These are phyloP conservation scores for Botryotinia convoluta DNA, from an alignment of 2,329 filamentous ascomycete genomes.

Conservation along the genomic window DNA sequence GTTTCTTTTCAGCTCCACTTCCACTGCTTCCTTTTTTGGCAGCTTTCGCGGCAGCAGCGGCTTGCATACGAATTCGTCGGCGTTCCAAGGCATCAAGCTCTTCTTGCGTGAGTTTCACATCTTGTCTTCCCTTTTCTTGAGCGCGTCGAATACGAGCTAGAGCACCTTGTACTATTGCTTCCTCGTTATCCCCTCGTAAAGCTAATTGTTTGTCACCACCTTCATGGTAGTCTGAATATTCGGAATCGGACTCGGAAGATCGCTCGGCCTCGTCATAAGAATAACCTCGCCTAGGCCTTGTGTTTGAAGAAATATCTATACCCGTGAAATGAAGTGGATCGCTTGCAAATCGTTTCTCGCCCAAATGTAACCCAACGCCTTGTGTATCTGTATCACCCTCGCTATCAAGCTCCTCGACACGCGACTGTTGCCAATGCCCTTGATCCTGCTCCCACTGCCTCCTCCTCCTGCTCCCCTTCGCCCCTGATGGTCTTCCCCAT, in stretches of 20 bases:
- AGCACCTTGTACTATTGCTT: constrained; percentile 73
- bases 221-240: constrained; percentile 52
- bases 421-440: constrained; percentile 49
- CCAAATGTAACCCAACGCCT: constrained; percentile 50
- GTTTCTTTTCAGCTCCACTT: constrained; percentile 33
- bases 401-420: constrained; percentile 65
- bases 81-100: constrained; percentile 80
- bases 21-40: constrained; percentile 30
- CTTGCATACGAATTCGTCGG: constrained; percentile 55
- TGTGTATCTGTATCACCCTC: constrained; percentile 52
- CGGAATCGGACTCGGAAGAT: constrained; percentile 34
- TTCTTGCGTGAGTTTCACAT: constrained; percentile 75
- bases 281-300: constrained; percentile 34
- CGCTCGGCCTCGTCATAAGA: constrained; percentile 45
- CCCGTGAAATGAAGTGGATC: constrained; percentile 62
- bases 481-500: constrained; percentile 99
- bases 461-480: constrained; percentile 64
- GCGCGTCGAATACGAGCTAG: constrained; percentile 77
- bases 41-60: constrained; percentile 30
- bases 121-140: constrained; percentile 69
- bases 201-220: constrained; percentile 52
- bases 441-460: constrained; percentile 50
- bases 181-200: constrained; percentile 62
- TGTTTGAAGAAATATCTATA: constrained; percentile 50
- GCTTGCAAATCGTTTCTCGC: constrained; percentile 53